Evolutionary conservation across 495 filamentous ascomycete genomes (phyloP), one percentile per base, ranked within the genome.

Genomic region (Penicillium paxilli): DNA sequence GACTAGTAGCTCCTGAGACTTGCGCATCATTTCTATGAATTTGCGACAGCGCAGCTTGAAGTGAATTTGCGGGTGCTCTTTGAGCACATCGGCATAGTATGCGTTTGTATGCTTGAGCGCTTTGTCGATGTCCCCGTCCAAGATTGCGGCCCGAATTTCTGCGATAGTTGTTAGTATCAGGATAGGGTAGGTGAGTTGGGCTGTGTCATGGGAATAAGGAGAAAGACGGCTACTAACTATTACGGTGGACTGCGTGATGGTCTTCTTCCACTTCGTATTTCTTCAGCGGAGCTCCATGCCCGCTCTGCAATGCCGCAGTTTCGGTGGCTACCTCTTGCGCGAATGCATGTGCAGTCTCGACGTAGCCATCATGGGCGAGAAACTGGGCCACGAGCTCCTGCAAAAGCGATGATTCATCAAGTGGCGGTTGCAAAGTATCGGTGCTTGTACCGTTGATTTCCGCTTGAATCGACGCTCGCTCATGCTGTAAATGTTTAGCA

Each of bases 11-110:
- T 96, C 91, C 12, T 84, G 87, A 52, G 83, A 87, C 51, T 80
- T 83, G 21, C 92, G 86, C 58, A 96, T 93, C 90, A 98, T 96
- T 71, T 98, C 94, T 44, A 98, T 83, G 63, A 97, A 96, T 69
- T 93, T 96, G 57, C 91, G 83, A 64, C 94, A 96, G 52, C 87
- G 83, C 44, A 99, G 77, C 50, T 90, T 87, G 72, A 98, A 99
- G 67, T 91, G 88, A 23, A 97, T 92, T 35, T 92, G 86, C 25
- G 90, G 84, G 58, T 96, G 90, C n/a, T 90, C 83, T 35, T 83
- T 79, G 10, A 99, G 79, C 6, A 98, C 94, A 20, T 78, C 74
- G 9, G 90, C 87, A 65, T 96, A 98, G 60, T 83, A 91, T 5
- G 76, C 74, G 50, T 86, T 83, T 24, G 89, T 96, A 64, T 87